Conservation (phyloP, 2,329 filamentous ascomycete genomes). For the Salinomyces thailandicus region DNA sequence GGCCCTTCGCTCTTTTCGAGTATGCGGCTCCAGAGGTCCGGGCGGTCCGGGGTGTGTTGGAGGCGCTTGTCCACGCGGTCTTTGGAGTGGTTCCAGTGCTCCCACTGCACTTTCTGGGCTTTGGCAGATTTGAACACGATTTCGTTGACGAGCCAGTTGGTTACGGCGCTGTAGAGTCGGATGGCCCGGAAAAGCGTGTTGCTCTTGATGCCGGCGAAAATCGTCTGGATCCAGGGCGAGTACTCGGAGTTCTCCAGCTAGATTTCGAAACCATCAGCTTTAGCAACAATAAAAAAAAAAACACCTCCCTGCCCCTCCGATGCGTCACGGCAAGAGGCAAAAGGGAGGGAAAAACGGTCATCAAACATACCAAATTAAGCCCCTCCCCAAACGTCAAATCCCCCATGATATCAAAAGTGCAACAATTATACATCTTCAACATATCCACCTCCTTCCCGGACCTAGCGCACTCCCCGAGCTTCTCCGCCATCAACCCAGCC, state of each 20-base stretch:
- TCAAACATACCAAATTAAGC: conserved; percentile 15
- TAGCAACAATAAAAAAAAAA: no score
- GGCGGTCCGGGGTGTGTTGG: conserved; percentile 12
- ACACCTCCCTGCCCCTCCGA: no score
- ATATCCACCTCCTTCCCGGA: conserved; percentile 17
- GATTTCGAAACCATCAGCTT: no score
- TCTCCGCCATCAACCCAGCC: conserved; percentile 15
- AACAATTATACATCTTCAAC: conserved; percentile 18
- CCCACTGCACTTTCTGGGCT: conserved; percentile 4
- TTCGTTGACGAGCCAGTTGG: conserved; percentile 8
- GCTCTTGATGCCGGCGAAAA: conserved; percentile 18
- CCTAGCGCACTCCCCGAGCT: conserved; percentile 13
- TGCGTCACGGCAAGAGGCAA: no score
- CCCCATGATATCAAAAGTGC: conserved; percentile 22
- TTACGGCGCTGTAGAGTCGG: conserved; percentile 6
- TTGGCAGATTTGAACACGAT: conserved; percentile 10
- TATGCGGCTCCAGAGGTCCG: conserved; percentile 24
- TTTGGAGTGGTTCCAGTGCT: conserved; percentile 18
- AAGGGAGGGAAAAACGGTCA: no score
- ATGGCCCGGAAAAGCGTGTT: conserved; percentile 8
- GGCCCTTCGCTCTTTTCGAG: conserved; percentile 15
- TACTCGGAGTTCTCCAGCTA: conserved; percentile 21
- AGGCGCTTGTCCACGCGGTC: conserved; percentile 21
- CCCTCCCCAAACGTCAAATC: conserved; percentile 23
- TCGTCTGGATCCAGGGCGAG: conserved; percentile 18